phyloP scores from a whole-genome alignment of 495 filamentous ascomycete genomes.

The Penicillium canescens region DNA sequence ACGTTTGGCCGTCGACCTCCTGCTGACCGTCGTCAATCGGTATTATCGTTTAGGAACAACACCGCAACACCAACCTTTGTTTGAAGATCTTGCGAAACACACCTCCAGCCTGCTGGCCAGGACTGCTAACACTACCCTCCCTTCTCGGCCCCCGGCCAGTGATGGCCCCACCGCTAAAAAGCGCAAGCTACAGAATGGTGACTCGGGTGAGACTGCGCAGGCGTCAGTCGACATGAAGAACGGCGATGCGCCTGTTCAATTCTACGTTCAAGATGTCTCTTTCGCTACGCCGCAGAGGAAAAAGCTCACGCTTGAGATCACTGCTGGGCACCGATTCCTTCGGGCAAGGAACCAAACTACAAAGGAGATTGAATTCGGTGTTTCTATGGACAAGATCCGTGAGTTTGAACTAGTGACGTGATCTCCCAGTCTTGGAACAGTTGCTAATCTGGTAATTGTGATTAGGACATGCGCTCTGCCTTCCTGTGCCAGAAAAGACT shows the following conservation, averaged over 20 bases:
- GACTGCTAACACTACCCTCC: slow-evolving; percentile 25
- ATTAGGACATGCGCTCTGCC: slow-evolving; percentile 71
- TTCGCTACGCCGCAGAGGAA: slow-evolving; percentile 84
- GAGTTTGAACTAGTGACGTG: slow-evolving; percentile 28
- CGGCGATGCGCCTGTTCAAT: slow-evolving; percentile 35
- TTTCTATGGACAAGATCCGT: slow-evolving; percentile 76
- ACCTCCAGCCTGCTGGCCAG: slow-evolving; percentile 45
- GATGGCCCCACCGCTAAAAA: slow-evolving; percentile 52
- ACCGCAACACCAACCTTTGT: slow-evolving; percentile 42
- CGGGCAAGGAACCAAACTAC: slow-evolving; percentile 66
- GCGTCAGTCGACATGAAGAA: slow-evolving; percentile 43
- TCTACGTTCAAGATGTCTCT: slow-evolving; percentile 70
- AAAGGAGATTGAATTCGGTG: slow-evolving; percentile 65
- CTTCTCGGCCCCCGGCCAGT: slow-evolving; percentile 24
- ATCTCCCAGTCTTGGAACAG: neutral
- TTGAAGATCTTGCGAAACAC: slow-evolving; percentile 52
- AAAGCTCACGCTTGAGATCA: slow-evolving; percentile 81
- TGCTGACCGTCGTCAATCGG: slow-evolving; percentile 13
- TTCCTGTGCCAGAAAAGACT: slow-evolving; percentile 89
- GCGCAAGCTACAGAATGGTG: slow-evolving; percentile 55
- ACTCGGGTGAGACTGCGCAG: slow-evolving; percentile 38
- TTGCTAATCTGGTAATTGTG: slow-evolving; percentile 1
- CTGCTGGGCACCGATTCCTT: slow-evolving; percentile 56
- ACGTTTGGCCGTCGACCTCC: slow-evolving; percentile 7
- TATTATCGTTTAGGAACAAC: slow-evolving; percentile 29